phyloP scores from a whole-genome alignment of 1,284 basidiomycete species.

The Ceratobasidium sp. region DNA sequence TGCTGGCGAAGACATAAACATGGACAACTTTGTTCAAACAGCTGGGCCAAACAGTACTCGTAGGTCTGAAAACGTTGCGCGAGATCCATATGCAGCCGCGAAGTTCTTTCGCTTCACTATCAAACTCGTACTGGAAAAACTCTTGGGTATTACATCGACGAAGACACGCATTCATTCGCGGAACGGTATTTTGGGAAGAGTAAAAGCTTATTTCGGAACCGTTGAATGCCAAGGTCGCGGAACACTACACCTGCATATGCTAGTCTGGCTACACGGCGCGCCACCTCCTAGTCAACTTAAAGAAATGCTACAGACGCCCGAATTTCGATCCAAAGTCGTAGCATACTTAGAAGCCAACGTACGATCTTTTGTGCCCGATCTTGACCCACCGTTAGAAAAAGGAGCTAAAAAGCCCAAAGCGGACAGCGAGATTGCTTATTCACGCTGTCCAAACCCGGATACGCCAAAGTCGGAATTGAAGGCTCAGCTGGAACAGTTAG shows the following conservation, averaged over 20 bases:
- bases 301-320: neutral
- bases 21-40: constrained; percentile 57
- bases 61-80: constrained; percentile 57
- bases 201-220: constrained; percentile 55
- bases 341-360: constrained; percentile 51
- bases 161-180: constrained; percentile 50
- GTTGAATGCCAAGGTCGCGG: constrained; percentile 57
- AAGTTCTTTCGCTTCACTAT: constrained; percentile 63
- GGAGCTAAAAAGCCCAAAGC: constrained; percentile 47
- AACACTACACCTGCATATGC: constrained; percentile 55
- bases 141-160: constrained; percentile 59
- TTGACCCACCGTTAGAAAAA: constrained; percentile 48
- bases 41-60: constrained; percentile 54
- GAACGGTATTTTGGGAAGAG: constrained; percentile 52
- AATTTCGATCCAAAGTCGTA: constrained; percentile 25
- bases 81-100: constrained; percentile 60
- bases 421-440: constrained; percentile 48
- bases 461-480: neutral
- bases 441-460: constrained; percentile 24
- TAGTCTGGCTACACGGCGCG: constrained; percentile 52
- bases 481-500: neutral
- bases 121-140: constrained; percentile 53
- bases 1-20: constrained; percentile 59
- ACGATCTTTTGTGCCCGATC: constrained; percentile 52
- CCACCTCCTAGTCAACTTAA: constrained; percentile 29